phyloP scores from a whole-genome alignment of 1,139 yeast genomes.

The Arxiozyma telluris region DNA sequence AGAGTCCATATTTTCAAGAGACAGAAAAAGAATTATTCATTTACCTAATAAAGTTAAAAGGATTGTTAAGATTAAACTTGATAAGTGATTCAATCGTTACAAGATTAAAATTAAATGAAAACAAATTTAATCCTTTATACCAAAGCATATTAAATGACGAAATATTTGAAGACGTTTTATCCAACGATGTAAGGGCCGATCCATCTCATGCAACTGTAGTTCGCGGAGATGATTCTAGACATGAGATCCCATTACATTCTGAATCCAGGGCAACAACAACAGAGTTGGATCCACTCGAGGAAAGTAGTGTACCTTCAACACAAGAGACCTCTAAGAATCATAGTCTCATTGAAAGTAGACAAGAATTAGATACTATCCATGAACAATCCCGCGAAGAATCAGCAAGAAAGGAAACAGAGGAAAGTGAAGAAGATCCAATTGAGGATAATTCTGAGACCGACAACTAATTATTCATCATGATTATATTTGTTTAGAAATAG shows the following conservation, averaged over 20 bases:
- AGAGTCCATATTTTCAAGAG: constrained; percentile 22
- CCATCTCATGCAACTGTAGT: not conserved
- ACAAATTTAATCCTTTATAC: constrained; percentile 38
- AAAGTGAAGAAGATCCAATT: not conserved
- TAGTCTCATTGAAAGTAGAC: not conserved
- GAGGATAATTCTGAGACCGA: not conserved
- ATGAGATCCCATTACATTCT: constrained; percentile 1
- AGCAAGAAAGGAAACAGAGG: not conserved
- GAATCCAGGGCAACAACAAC: constrained; percentile 1
- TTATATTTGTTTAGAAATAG: no score
- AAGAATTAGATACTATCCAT: constrained; percentile 11
- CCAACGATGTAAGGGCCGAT: not conserved
- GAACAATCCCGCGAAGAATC: constrained; percentile 11
- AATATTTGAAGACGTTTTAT: constrained; percentile 13
- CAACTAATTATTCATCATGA: not conserved
- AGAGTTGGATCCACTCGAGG: constrained; percentile 7
- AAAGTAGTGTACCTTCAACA: constrained; percentile 1
- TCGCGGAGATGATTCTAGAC: not conserved
- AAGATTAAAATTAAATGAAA: constrained; percentile 43
- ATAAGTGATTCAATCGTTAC: constrained; percentile 29
- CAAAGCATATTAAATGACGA: constrained; percentile 25
- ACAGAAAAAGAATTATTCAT: constrained; percentile 40
- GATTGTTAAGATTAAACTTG: constrained; percentile 37
- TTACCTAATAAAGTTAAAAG: constrained; percentile 42
- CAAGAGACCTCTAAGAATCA: constrained; percentile 2